phyloP scores from a whole-genome alignment of 768 basidiomycete genomes.

The Leucosporidium creatinivorum region DNA sequence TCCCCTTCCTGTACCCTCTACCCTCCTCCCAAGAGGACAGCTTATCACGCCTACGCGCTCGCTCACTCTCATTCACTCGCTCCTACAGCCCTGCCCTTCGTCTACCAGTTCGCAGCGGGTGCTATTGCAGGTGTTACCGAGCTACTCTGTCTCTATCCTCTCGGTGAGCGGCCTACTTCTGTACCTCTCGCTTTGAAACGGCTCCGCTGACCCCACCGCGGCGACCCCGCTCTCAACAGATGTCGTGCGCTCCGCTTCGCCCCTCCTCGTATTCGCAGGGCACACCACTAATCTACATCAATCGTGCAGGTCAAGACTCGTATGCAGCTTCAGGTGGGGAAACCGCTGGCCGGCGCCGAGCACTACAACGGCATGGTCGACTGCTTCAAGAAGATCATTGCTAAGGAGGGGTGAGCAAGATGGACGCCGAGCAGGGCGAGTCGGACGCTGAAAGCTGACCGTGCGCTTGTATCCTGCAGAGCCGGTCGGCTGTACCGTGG shows the following conservation, averaged over 20 bases:
- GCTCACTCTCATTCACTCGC: neutral
- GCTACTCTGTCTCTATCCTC: slow-evolving; percentile 69
- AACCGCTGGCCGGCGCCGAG: slow-evolving; percentile 54
- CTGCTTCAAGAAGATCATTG: slow-evolving; percentile 72
- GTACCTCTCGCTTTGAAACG: neutral
- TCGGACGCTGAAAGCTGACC: no score
- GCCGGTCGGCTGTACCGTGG: slow-evolving; percentile 82
- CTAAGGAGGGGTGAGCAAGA: slow-evolving; percentile 69
- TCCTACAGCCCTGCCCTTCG: slow-evolving; percentile 43
- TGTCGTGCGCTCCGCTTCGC: slow-evolving; percentile 59
- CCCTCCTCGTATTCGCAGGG: no score
- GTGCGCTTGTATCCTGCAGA: slow-evolving; percentile 43
- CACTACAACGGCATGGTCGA: slow-evolving; percentile 54
- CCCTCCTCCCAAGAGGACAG: neutral
- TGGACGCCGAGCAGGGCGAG: no score
- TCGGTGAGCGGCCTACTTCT: slow-evolving; percentile 58
- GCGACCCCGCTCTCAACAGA: slow-evolving; percentile 46
- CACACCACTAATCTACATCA: no score
- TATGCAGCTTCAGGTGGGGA: slow-evolving; percentile 91
- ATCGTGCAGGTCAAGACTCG: slow-evolving; percentile 80
- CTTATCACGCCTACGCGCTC: neutral
- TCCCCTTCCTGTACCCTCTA: neutral
- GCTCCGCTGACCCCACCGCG: neutral
- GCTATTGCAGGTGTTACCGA: slow-evolving; percentile 77
- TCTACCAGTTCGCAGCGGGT: slow-evolving; percentile 81